Base-by-base conservation (phyloP, 106 monocot genomes). In the Alisma plantagoaquatica region DNA sequence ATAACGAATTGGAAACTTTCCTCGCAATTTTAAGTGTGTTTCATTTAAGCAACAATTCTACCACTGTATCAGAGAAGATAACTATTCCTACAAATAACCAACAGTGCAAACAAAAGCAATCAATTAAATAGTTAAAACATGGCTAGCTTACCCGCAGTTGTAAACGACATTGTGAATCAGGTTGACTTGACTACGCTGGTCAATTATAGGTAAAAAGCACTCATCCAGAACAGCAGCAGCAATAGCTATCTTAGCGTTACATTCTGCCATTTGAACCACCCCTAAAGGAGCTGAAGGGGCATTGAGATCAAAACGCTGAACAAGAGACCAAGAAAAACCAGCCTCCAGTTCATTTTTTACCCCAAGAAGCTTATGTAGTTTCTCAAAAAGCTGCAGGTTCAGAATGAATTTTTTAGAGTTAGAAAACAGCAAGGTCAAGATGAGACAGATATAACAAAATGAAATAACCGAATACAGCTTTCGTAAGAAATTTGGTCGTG, bases 231-330 rank as follows among this genome's bases (percentile, higher is more conserved):
- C 68, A 24, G 63, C 51, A 47, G 79, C 61, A 8, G 96, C 84
- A 69, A 89, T 78, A 54, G 84, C 81, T 69, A 75, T 58, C 77
- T 84, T 89, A 8, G 89, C 76, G 32, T 96, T 96, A 70, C 78
- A 81, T 38, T 89, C 81, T 43, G 62, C 89, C 43, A 35, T 70
- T 32, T 31, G 53, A 41, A 33, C 55, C 7, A 64, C 20, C 21
- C 41, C 43, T 61, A 25, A 28, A 1, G 33, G 21, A 18, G 66
- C 31, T 45, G 69, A 54, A 11, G 54, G 43, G 6, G 57, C 54
- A 54, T 78, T 65, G 28, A 74, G 66, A 63, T 71, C 63, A 73
- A 78, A 63, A 15, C 78, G 77, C 47, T 58, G 63, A 29, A 89
- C 28, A 52, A 96, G 20, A 26, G 72, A 75, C 84, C 88, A 96